Percentiles rank a stretch among this genome's conserved stretches.
Evolutionary conservation across 495 filamentous ascomycete genomes (phyloP).

Genomic region (Neurospora cerealis): DNA sequence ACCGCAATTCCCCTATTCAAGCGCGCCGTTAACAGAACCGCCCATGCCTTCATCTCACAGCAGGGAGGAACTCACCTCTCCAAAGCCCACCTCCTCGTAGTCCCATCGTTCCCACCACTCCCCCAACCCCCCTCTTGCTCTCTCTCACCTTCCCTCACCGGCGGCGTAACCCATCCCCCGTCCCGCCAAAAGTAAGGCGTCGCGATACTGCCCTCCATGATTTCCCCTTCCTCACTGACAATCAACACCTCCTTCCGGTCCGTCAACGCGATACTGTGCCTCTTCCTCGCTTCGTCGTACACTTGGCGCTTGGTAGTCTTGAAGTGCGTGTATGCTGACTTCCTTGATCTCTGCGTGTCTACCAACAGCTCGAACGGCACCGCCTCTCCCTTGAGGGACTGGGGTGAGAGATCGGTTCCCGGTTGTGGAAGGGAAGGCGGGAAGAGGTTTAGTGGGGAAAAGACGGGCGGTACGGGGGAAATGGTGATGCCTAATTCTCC

Average conservation of each 20-base stretch:
- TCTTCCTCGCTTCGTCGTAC: conserved; percentile 54
- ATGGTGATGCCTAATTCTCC: conserved; percentile 43
- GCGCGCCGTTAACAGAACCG: conserved; percentile 3
- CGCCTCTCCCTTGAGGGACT: neutral
- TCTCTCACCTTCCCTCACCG: conserved; percentile 23
- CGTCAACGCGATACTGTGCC: conserved; percentile 43
- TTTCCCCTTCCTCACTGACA: conserved; percentile 51
- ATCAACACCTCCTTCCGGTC: conserved; percentile 64
- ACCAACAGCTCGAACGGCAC: conserved; percentile 40
- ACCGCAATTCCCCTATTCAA: conserved; percentile 37
- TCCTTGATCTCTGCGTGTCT: conserved; percentile 40
- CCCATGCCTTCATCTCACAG: neutral
- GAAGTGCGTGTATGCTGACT: conserved; percentile 59
- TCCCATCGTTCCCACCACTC: conserved; percentile 73
- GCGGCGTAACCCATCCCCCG: conserved; percentile 58
- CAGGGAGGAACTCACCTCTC: conserved; percentile 30
- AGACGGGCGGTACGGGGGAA: conserved; percentile 35
- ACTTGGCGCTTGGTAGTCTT: conserved; percentile 61
- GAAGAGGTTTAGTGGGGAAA: conserved; percentile 15
- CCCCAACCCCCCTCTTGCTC: conserved; percentile 7
- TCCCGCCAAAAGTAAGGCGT: conserved; percentile 69
- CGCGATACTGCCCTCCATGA: conserved; percentile 82
- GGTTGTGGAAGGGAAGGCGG: neutral
- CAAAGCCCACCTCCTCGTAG: conserved; percentile 71
- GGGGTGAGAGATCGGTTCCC: conserved; percentile 11